phyloP scores from a whole-genome alignment of 2,329 filamentous ascomycete genomes.

The Pleoardoris graminearum region DNA sequence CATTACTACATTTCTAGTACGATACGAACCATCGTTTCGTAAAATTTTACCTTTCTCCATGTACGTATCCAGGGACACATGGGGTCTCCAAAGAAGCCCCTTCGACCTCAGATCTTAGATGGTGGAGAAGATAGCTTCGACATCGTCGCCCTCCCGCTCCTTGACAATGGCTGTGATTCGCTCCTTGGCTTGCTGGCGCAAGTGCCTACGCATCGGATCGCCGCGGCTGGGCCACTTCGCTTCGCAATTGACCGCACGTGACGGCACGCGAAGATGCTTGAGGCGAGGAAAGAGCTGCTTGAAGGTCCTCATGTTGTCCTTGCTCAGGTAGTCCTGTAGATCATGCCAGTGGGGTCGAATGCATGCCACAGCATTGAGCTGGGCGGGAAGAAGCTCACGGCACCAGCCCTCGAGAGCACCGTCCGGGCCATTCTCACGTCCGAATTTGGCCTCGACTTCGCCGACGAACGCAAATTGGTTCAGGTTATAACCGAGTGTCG shows the following conservation, averaged over 20 bases:
- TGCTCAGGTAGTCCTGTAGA: background rate
- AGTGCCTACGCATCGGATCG: constrained; percentile 2
- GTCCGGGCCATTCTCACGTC: constrained; percentile 6
- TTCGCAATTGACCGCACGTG: constrained; percentile 1
- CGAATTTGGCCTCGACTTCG: constrained; percentile 1
- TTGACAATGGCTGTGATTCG: background rate
- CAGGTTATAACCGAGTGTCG: constrained; percentile 12
- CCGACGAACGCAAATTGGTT: constrained; percentile 14
- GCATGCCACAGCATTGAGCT: constrained; percentile 2
- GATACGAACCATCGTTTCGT: too few species aligned
- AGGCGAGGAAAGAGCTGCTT: constrained; percentile 4
- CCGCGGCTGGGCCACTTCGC: background rate
- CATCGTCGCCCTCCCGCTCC: constrained; percentile 10
- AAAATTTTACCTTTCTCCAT: too few species aligned
- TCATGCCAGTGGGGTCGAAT: constrained; percentile 14
- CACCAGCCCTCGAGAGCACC: constrained; percentile 11
- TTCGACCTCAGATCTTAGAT: background rate
- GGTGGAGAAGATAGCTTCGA: constrained; percentile 6
- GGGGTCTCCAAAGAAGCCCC: background rate
- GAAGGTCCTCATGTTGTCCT: constrained; percentile 1
- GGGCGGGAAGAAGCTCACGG: constrained; percentile 3
- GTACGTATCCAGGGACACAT: too few species aligned
- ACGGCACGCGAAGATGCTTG: constrained; percentile 5
- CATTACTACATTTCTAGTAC: too few species aligned
- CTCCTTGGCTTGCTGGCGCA: background rate